These are phyloP conservation scores for Trametes sanguinea DNA, from an alignment of 768 basidiomycete species.

Conservation along the genomic window DNA sequence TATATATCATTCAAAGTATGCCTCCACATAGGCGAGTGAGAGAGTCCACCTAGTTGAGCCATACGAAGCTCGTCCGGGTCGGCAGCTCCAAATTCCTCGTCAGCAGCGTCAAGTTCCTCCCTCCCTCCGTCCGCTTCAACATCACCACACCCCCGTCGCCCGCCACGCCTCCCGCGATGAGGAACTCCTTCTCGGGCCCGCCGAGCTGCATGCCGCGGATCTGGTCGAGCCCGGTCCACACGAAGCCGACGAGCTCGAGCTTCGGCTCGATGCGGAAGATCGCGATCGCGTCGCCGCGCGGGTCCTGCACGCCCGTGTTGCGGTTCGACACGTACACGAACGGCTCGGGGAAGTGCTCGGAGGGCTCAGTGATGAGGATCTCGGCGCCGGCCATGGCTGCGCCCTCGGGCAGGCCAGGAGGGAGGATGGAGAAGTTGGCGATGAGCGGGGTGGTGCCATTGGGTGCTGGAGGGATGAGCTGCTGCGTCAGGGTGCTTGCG, in stretches of 20 bases:
- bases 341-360: slow-evolving; percentile 46
- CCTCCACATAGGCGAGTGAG: not conserved
- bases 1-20: not conserved
- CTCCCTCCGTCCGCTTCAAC: slow-evolving; percentile 55
- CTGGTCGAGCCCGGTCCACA: slow-evolving; percentile 64
- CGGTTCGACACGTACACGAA: slow-evolving; percentile 73
- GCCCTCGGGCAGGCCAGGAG: slow-evolving; percentile 41
- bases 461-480: slow-evolving; percentile 52
- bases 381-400: slow-evolving; percentile 56
- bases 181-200: slow-evolving; percentile 48
- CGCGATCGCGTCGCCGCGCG: slow-evolving; percentile 63
- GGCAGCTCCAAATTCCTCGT: slow-evolving; percentile 55
- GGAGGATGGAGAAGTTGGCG: slow-evolving; percentile 50
- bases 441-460: slow-evolving; percentile 56
- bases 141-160: slow-evolving; percentile 59
- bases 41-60: slow-evolving; percentile 33
- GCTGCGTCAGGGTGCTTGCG: slow-evolving; percentile 57
- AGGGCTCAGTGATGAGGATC: slow-evolving; percentile 58
- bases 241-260: slow-evolving; percentile 50
- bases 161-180: slow-evolving; percentile 56
- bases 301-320: slow-evolving; percentile 52
- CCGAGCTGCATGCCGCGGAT: slow-evolving; percentile 67
- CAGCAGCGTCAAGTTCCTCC: slow-evolving; percentile 52
- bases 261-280: slow-evolving; percentile 53
- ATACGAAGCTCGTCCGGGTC: slow-evolving; percentile 56